These are phyloP conservation scores for Davidsoniella eucalypti DNA, from an alignment of 2,329 filamentous ascomycete genomes.

Conservation along the genomic window DNA sequence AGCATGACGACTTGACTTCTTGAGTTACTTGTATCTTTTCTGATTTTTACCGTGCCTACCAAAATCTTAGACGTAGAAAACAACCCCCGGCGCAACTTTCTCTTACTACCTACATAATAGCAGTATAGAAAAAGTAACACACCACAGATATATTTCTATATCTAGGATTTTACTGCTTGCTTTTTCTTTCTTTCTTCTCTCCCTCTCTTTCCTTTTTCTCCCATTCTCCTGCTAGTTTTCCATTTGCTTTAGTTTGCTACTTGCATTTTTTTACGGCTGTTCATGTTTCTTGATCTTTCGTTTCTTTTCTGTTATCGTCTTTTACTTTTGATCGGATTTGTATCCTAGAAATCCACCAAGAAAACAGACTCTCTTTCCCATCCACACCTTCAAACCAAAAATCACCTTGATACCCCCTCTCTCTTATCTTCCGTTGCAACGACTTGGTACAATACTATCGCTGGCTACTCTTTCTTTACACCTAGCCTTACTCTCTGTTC, in stretches of 20 bases:
- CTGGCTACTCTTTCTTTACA: no score
- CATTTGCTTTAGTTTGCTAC: background rate
- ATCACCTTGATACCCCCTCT: conserved; percentile 1
- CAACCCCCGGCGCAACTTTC: no score
- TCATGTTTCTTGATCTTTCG: no score
- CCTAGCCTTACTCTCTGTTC: no score
- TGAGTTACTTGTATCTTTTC: no score
- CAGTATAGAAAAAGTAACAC: no score
- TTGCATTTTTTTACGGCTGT: background rate
- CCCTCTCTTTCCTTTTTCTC: background rate
- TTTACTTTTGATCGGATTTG: background rate
- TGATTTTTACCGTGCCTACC: no score
- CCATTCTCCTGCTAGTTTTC: background rate
- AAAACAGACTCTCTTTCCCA: background rate
- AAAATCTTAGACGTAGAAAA: no score
- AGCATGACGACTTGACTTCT: no score
- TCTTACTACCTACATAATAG: no score
- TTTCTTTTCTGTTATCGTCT: background rate
- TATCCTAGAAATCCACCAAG: background rate
- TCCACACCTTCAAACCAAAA: background rate
- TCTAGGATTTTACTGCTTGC: no score
- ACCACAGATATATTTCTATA: no score
- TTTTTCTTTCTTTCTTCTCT: background rate
- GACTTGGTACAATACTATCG: conserved; percentile 2
- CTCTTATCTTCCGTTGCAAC: background rate